Base-by-base conservation (phyloP, 495 filamentous ascomycete genomes). In the Podospora pseudopauciseta region DNA sequence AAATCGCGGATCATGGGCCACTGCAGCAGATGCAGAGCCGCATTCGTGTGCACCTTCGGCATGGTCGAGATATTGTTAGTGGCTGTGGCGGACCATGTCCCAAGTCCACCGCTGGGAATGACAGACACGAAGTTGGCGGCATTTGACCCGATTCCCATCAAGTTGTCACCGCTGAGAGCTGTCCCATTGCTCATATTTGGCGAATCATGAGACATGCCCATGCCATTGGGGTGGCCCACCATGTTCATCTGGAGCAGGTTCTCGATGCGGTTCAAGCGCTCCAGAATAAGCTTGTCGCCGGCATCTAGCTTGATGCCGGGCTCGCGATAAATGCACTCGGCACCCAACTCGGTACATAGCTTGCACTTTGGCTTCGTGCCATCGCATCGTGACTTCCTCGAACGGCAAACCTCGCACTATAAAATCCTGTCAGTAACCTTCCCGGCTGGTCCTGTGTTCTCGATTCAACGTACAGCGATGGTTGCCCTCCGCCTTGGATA, bases 261-360 rank as follows among this genome's bases (percentile, higher is more conserved):
- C 77, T 94, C 91, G 66, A 94, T 93, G 27, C 90, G 85, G 67
- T 84, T 85, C 28, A 94, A 80, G 60, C 89, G 88, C 71, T 93
- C 91, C 26, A 94, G 81, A 67, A 94, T 94, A 55, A 93, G 85
- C 75, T 92, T 93, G 78, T 93, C 91, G 65, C 91, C 91, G 32
- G 91, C 91, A 77, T 93, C 91, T 30, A 93, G 87, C 77, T 94
- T 94, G 80, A 93, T 93, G 4, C 91, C 91, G 18, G 91, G 91
- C 77, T 94, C 91, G 59, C 91, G 85, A 74, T 94, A 94, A 67
- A 92, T 85, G 76, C 91, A 94, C 68, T 93, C 91, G 18, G 90
- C 91, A 68, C 91, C 89, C 55, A 94, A 82, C 75, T 93, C 91
- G 18, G 88, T 88, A 77, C 91, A 94, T 19, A 94, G 87, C 77